phyloP scores from a whole-genome alignment of 805 yeast genomes.

The Saccharomyces eubayanus region DNA sequence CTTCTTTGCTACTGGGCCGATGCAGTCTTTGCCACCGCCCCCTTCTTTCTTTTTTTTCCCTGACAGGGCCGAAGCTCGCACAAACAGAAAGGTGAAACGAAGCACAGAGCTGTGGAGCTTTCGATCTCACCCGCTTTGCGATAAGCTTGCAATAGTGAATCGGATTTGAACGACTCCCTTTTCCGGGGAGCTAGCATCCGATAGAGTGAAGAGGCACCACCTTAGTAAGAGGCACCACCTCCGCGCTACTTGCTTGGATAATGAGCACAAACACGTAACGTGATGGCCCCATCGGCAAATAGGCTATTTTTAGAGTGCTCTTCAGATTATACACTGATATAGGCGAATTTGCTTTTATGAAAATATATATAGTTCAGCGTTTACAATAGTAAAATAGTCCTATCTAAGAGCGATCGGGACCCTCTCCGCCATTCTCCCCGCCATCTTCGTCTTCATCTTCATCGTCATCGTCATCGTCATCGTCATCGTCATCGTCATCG shows the following conservation, averaged over 20 bases:
- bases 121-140: neutral
- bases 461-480: slow-evolving; percentile 40
- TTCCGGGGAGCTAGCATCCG: neutral
- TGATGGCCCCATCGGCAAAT: neutral
- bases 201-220: neutral
- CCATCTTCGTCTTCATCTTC: slow-evolving; percentile 30
- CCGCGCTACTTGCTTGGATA: neutral
- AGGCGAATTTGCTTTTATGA: neutral
- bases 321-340: neutral
- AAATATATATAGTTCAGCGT: neutral
- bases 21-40: slow-evolving; percentile 9
- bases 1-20: slow-evolving; percentile 7
- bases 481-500: slow-evolving; percentile 44
- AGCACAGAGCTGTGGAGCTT: neutral
- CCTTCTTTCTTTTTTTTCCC: slow-evolving; percentile 8
- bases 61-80: neutral
- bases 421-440: slow-evolving; percentile 2
- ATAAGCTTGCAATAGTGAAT: neutral
- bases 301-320: neutral
- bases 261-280: neutral
- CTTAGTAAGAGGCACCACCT: neutral
- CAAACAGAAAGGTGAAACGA: neutral
- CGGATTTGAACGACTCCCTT: neutral
- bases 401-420: neutral
- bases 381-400: neutral